Base-by-base conservation (phyloP, 176 grass and related monocot species). In the Oryza glumipatula region DNA sequence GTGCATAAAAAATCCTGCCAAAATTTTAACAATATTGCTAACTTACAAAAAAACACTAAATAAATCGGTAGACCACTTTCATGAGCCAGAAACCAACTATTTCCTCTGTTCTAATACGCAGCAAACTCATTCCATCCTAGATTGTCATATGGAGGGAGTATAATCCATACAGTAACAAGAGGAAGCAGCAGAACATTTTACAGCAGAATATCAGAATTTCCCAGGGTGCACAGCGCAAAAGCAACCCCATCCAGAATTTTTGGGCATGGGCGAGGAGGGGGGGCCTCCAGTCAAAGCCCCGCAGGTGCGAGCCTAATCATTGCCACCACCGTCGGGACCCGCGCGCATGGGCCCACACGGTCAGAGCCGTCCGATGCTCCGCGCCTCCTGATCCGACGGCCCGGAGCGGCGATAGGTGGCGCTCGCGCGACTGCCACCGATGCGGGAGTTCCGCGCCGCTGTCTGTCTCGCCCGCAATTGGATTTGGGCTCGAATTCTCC, bases 281-380 rank as follows among this genome's bases (percentile, higher is more conserved):
- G 86, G 56, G 21, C 47, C 30, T 32, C 30, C 83, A 65, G 88
- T 94, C 88, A 94, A 91, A 94, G 79, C 67, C 70, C 71, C 61
- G 70, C 61, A 77, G 80, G 76, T 51, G 86, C 68, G 81, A 91
- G 70, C 92, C 83, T 80, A 91, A 94, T 94, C 70, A 87, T 91
- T 89, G 78, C 78, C 82, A 77, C 35, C 30, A 65, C 85, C 47
- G 3, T 1, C 5, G 63, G 30, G 33, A 70, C 49, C 83, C 80
- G 64, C 47, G 56, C 64, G 43, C 36, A 9, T 49, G 65, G 74
- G 9, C 39, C 30, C 41, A 41, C 21, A 24, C 51, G 1, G 1
- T 58, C 12, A 3, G 2, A 1, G 1, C 77, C 77, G 85, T 87
- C 82, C 75, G 83, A 86, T 94, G 7, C 0, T 11, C 7, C 17